These are phyloP conservation scores for Pulicaria dysenterica DNA, from an alignment of 129 eudicot species.

Conservation along the genomic window DNA sequence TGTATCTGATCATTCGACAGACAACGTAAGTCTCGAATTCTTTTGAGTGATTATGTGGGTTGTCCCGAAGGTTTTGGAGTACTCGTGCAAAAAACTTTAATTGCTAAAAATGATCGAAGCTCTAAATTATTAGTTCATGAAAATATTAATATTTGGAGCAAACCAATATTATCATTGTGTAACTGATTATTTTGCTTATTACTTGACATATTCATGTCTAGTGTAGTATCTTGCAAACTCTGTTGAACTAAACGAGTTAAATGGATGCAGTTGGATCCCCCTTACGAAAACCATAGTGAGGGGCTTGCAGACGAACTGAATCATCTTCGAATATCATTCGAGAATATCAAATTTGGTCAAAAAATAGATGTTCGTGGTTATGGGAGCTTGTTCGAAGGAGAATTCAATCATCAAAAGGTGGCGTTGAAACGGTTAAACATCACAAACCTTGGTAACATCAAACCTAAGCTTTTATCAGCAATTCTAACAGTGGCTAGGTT, in stretches of 20 bases:
- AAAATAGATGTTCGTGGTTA: constrained; percentile 34
- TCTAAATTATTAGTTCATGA: too few relatives aligned
- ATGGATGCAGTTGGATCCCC: constrained; percentile 24
- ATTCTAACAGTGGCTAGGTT: constrained; percentile 20
- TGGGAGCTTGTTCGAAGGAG: constrained; percentile 41
- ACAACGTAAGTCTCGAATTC: constrained; percentile 16
- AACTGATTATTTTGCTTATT: too few relatives aligned
- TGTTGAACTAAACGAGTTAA: constrained; percentile 16
- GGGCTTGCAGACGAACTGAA: constrained; percentile 22
- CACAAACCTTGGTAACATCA: constrained; percentile 35
- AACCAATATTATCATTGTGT: too few relatives aligned
- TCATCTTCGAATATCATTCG: constrained; percentile 34
- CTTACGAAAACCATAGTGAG: constrained; percentile 12
- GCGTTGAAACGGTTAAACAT: constrained; percentile 38
- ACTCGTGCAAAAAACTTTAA: too few relatives aligned
- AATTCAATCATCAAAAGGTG: constrained; percentile 23
- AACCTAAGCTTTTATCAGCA: constrained; percentile 38
- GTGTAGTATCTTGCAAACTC: not conserved
- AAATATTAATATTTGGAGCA: too few relatives aligned
- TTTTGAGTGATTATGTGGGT: not conserved
- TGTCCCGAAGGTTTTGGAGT: too few relatives aligned
- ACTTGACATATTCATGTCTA: not conserved
- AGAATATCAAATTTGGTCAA: constrained; percentile 32
- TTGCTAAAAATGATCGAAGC: too few relatives aligned
- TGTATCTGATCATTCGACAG: constrained; percentile 2